These are phyloP conservation scores for Tylopilus sp. DNA, from an alignment of 768 basidiomycete genomes.

Conservation along the genomic window DNA sequence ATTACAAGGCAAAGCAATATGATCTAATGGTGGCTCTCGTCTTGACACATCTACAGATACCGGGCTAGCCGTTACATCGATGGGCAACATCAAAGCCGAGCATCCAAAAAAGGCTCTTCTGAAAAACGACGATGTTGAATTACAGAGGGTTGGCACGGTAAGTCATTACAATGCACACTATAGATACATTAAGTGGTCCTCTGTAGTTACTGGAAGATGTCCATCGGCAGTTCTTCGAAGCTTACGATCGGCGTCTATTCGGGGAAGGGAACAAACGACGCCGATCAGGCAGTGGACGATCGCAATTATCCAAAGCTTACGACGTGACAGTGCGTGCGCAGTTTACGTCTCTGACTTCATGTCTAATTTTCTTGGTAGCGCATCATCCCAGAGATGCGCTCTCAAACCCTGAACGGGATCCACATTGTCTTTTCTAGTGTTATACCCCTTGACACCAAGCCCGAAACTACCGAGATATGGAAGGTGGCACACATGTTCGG, in stretches of 20 bases:
- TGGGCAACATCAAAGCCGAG: conserved; percentile 34
- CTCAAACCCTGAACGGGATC: conserved; percentile 70
- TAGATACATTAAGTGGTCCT: background rate
- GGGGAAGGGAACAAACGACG: conserved; percentile 30
- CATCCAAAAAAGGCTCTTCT: conserved; percentile 71
- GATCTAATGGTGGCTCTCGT: background rate
- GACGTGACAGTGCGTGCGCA: conserved; percentile 74
- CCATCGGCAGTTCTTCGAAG: conserved; percentile 70
- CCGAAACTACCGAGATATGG: conserved; percentile 84
- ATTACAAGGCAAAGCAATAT: conserved; percentile 47
- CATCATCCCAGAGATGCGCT: conserved; percentile 82
- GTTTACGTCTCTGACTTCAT: background rate
- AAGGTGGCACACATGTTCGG: conserved; percentile 84
- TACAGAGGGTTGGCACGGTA: conserved; percentile 74
- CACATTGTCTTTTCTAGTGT: conserved; percentile 92
- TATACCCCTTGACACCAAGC: conserved; percentile 82
- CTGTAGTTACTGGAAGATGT: conserved; percentile 76
- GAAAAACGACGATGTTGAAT: conserved; percentile 84
- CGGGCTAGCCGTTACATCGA: conserved; percentile 13
- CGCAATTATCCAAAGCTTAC: conserved; percentile 36
- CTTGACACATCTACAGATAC: conserved; percentile 9
- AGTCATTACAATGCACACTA: conserved; percentile 14
- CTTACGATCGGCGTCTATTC: conserved; percentile 47
- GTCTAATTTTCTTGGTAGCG: conserved; percentile 40
- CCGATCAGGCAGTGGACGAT: conserved; percentile 24